phyloP scores from a whole-genome alignment of 208 protist species.

The Wallacemonas rigidus region DNA sequence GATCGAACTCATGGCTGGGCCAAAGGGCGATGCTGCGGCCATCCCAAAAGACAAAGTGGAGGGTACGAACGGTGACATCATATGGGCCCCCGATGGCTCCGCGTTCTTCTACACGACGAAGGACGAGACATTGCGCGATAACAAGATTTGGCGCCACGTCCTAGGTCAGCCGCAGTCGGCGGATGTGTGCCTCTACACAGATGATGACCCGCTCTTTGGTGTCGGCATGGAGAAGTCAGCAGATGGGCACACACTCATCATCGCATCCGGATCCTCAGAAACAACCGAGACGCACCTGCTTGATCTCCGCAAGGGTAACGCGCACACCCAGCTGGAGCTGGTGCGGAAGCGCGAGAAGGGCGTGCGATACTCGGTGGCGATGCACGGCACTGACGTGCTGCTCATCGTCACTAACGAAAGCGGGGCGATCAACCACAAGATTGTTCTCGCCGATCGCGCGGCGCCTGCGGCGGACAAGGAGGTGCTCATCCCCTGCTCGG shows the following conservation, averaged over 20 bases:
- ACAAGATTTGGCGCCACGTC: slow-evolving; percentile 89
- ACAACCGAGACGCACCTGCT: slow-evolving; percentile 81
- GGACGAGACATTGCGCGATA: slow-evolving; percentile 71
- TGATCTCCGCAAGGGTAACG: slow-evolving; percentile 69
- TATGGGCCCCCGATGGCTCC: slow-evolving; percentile 63
- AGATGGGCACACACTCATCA: slow-evolving; percentile 65
- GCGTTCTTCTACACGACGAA: slow-evolving; percentile 87
- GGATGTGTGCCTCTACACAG: slow-evolving; percentile 82
- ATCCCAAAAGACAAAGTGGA: slow-evolving; percentile 50
- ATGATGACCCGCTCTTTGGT: slow-evolving; percentile 77
- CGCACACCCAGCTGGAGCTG: slow-evolving; percentile 52
- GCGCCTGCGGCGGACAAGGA: slow-evolving; percentile 20
- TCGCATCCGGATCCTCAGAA: slow-evolving; percentile 68
- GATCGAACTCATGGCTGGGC: slow-evolving; percentile 58
- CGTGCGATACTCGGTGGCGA: slow-evolving; percentile 73
- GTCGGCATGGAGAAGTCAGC: slow-evolving; percentile 55
- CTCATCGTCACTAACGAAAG: slow-evolving; percentile 83
- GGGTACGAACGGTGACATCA: slow-evolving; percentile 73
- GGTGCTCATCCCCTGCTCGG: slow-evolving; percentile 60
- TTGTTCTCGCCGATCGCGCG: slow-evolving; percentile 57
- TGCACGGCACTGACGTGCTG: slow-evolving; percentile 73
- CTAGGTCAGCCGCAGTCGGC: slow-evolving; percentile 66
- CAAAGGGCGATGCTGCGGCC: slow-evolving; percentile 19
- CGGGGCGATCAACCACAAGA: slow-evolving; percentile 76
- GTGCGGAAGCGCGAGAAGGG: slow-evolving; percentile 80